Conservation (phyloP, 306 rosid species). For the Ceratonia siliqua region DNA sequence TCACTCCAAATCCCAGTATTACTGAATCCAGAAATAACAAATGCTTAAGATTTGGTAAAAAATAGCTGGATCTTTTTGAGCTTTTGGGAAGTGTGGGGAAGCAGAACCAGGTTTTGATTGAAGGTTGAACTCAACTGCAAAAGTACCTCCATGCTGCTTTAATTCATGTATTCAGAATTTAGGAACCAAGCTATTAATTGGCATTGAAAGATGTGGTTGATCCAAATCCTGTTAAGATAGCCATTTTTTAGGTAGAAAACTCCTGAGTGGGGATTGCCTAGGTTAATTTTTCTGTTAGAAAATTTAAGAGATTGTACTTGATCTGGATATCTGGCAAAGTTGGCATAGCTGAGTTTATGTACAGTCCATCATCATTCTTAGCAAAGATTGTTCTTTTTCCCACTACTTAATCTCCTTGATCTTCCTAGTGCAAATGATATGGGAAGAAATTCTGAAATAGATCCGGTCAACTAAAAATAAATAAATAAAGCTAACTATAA, state of each 20-base stretch:
- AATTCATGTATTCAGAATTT: conserved; percentile 33
- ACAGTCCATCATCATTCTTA: conserved; percentile 34
- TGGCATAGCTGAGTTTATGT: conserved; percentile 36
- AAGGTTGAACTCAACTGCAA: conserved; percentile 25
- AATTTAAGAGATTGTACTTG: conserved; percentile 35
- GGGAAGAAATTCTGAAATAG: too few species aligned
- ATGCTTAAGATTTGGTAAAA: conserved; percentile 85
- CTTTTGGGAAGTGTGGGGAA: conserved; percentile 28
- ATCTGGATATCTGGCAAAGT: conserved; percentile 42
- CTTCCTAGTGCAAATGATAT: conserved; percentile 6
- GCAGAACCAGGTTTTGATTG: conserved; percentile 32
- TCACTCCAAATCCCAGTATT: conserved; percentile 66
- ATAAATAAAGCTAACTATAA: too few species aligned
- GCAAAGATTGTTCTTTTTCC: conserved; percentile 18
- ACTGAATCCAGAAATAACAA: conserved; percentile 78
- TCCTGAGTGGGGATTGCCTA: conserved; percentile 26
- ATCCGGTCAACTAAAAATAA: too few species aligned
- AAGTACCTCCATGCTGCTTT: conserved; percentile 29
- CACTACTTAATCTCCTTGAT: neutral
- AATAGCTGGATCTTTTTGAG: conserved; percentile 40
- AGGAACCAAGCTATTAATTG: conserved; percentile 24
- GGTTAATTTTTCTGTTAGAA: neutral
- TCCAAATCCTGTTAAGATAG: conserved; percentile 40
- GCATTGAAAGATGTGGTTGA: conserved; percentile 33
- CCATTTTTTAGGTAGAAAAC: conserved; percentile 35